phyloP scores from a whole-genome alignment of 208 protist genomes.

The Leishmania tarentolae region DNA sequence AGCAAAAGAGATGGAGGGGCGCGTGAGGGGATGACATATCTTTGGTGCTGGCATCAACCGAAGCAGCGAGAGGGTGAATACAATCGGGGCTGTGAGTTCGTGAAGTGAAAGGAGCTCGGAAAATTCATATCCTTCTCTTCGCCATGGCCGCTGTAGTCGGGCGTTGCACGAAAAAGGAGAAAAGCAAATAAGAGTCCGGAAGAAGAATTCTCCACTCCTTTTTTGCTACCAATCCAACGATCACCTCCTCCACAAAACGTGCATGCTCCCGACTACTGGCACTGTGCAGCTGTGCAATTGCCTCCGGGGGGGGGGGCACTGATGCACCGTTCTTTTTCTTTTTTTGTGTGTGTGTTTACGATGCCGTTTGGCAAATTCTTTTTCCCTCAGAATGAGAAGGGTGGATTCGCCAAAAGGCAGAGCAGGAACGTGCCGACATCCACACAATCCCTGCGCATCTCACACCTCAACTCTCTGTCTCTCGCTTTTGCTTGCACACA shows the following conservation, averaged over 20 bases:
- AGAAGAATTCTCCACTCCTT: background rate
- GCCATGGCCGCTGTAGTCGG: background rate
- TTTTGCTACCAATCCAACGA: background rate
- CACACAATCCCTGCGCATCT: background rate
- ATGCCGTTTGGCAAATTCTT: background rate
- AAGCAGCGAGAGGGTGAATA: background rate
- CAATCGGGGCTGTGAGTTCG: background rate
- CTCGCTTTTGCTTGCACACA: no score
- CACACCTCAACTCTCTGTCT: background rate
- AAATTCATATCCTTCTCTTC: background rate
- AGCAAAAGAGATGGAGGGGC: background rate
- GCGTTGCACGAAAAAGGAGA: background rate
- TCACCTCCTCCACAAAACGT: background rate
- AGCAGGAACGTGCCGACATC: background rate
- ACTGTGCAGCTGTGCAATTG: background rate
- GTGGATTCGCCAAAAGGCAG: background rate
- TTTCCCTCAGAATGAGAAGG: background rate
- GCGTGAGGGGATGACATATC: no score
- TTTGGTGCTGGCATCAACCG: background rate
- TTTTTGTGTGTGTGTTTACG: no score
- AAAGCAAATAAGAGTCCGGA: background rate
- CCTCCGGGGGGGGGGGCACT: background rate
- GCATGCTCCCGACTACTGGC: background rate
- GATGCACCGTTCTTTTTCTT: background rate
- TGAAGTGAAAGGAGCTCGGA: background rate